Evolutionary conservation across 441 rosid species (phyloP).

Genomic region (Breynia disticha): DNA sequence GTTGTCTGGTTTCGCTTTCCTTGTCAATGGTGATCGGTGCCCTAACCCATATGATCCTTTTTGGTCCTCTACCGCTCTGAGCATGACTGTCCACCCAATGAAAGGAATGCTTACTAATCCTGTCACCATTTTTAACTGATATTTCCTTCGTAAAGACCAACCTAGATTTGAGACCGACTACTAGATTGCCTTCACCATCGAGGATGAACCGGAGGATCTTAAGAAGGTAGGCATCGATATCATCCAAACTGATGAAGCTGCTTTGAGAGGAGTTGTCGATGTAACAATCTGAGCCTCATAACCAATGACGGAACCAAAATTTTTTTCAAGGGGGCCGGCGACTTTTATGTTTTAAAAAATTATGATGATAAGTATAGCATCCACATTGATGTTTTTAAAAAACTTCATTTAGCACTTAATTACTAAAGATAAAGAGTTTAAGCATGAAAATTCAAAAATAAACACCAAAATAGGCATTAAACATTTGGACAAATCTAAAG

Average conservation of each 20-base stretch:
- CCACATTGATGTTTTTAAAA: no score
- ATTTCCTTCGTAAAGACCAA: conserved; percentile 94
- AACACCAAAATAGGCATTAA: no score
- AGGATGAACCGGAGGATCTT: conserved; percentile 95
- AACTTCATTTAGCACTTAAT: no score
- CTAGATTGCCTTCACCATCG: conserved; percentile 95
- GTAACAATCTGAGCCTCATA: no score
- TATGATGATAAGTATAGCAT: no score
- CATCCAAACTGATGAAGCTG: conserved; percentile 95
- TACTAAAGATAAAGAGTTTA: no score
- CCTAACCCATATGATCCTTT: conserved; percentile 94
- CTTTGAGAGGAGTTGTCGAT: conserved; percentile 87
- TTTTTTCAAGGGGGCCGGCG: no score
- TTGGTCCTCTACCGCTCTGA: conserved; percentile 92
- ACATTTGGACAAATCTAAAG: no score
- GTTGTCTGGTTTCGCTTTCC: conserved; percentile 86
- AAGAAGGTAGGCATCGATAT: conserved; percentile 86
- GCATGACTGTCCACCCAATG: conserved; percentile 95
- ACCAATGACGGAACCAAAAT: no score
- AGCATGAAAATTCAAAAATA: no score
- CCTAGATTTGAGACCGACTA: conserved; percentile 91
- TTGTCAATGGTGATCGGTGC: conserved; percentile 94
- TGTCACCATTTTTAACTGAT: conserved; percentile 97
- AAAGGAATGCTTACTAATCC: conserved; percentile 99
- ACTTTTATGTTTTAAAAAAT: no score